Base-by-base conservation (phyloP, 352 stramenopile species). In the Aphanomyces stellatus region DNA sequence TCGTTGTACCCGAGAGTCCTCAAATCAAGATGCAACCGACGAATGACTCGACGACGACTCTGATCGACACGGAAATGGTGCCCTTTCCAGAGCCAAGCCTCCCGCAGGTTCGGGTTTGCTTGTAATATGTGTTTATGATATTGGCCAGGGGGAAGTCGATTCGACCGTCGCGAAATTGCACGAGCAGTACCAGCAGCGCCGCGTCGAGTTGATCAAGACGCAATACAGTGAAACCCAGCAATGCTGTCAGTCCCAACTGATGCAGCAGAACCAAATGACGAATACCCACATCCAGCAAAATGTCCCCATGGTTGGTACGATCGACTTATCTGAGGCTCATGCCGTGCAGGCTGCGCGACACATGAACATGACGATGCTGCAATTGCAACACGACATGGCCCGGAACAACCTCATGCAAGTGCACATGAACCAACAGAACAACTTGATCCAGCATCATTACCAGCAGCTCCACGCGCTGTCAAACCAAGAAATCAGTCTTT, bases 401-500 rank as follows among this genome's bases (percentile, higher is more conserved):
- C 49, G 49, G 2, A 57, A 57, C 27, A 57, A 37, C 49, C 27
- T 57, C 19, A 57, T 57, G 49, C 49, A 57, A 24, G 17, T 34
- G 13, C 49, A 57, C 49, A 57, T 57, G 25, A 57, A 35, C 49
- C 49, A 57, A 24, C 49, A 57, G 19, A 57, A 57, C 49, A 57
- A 37, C 49, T n/a, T 57, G 22, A 57, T 57, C 49, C 49, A 57
- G 49, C 49, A 57, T 13, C 49, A 57, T 24, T 57, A 57, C 49
- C 49, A 57, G 49, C 49, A 57, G 25, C 27, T 57, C 19, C 25
- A 22, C 17, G 49, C 49, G 5, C 25, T 57, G 22, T 22, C 49
- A 22, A 57, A 57, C 49, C 49, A 57, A 35, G 49, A 57, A 37
- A 57, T 57, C 49, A 57, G 49, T n/a, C 30, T 57, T 34, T 57